These are phyloP conservation scores for Nemania bipapillata DNA, from an alignment of 2,329 filamentous ascomycete genomes.

Conservation along the genomic window DNA sequence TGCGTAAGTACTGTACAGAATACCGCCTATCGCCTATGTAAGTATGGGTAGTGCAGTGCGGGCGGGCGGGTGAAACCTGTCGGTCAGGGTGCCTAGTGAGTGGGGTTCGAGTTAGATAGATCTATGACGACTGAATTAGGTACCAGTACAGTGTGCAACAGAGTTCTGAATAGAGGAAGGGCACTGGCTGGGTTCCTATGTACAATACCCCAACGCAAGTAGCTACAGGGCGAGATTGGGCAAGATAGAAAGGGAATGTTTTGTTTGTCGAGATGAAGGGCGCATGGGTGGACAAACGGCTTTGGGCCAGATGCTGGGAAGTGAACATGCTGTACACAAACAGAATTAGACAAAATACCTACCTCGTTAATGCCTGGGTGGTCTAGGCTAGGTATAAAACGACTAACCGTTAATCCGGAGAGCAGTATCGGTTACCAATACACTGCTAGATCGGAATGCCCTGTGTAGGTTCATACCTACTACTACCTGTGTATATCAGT, in stretches of 20 bases:
- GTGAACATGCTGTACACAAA: no score
- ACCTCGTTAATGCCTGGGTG: no score
- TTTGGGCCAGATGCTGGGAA: neutral
- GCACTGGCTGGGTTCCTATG: neutral
- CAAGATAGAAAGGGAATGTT: neutral
- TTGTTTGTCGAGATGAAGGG: constrained; percentile 6
- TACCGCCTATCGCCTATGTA: no score
- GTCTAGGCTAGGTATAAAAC: no score
- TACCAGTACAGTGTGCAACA: neutral
- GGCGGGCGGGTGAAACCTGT: constrained; percentile 37
- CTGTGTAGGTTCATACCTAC: neutral
- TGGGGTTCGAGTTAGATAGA: constrained; percentile 36
- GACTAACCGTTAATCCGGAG: no score
- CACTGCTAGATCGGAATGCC: neutral
- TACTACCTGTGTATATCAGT: neutral
- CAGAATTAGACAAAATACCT: no score
- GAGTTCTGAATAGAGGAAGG: neutral
- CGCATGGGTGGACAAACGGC: neutral
- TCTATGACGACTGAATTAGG: constrained; percentile 31
- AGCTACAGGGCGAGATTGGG: neutral
- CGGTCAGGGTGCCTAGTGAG: constrained; percentile 26
- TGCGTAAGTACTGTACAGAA: no score
- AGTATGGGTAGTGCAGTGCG: constrained; percentile 3
- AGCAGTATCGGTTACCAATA: neutral
- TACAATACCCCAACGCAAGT: constrained; percentile 12